Evolutionary conservation across 2,329 filamentous ascomycete genomes (phyloP), one percentile per base, ranked within the genome.

Genomic region (Rhytidhysteron rufulum): DNA sequence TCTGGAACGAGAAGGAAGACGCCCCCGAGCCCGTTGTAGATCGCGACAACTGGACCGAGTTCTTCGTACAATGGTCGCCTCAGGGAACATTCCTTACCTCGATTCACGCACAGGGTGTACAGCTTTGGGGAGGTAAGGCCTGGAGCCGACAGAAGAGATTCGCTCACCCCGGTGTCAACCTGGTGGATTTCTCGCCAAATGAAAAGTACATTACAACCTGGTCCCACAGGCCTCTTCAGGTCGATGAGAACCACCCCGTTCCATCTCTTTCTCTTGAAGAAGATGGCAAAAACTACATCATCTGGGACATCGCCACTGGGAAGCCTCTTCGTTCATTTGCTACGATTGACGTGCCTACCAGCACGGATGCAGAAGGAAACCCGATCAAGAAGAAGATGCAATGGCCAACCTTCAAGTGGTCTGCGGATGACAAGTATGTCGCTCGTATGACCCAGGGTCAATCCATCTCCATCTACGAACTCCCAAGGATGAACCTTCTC

Each of bases 351-450:
- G 71, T 87, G 11, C 81, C 86, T 21, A 78, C 77, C 50, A 75
- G 79, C 35, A 69, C 67, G 36, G 82, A 83, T 41, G 75, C 74
- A 27, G 79, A 83, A 27, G 80, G 80, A 45, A 74, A 80, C 45
- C 78, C 80, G 21, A 72, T 79, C 50, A 94, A 95, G 77, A 88
- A 89, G 68, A 96, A 96, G 79, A 82, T 94, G 55, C 87, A 93
- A 62, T 98, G 93, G 93, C 93, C 93, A 18, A 90, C 91, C 2
- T 98, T 98, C 82, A 98, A 98, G 74, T 98, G 93, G 93, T 97
- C 93, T 21, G 77, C 93, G 3, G 93, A 98, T 62, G 89, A 96
- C 71, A 93, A 94, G 68, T 98, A 95, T 65, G 90, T 97, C 47
- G 93, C 93, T 17, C 83, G 93, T 48, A 82, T 97, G 74, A 88